Evolutionary conservation across 768 basidiomycete species (phyloP).

Genomic region (Mycena capillaripes): DNA sequence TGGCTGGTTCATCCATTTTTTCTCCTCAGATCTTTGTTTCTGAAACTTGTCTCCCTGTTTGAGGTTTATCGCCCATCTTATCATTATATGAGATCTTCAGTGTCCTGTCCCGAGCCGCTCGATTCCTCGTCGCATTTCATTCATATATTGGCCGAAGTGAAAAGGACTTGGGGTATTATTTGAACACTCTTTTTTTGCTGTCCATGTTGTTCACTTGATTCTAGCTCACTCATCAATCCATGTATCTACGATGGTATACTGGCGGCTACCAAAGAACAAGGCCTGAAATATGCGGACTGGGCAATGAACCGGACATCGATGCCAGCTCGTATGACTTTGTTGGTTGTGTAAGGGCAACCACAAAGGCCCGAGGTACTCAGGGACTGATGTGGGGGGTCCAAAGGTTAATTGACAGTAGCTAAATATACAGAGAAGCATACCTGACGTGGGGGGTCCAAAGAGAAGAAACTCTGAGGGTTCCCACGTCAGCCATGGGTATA

Average conservation of each 20-base stretch:
- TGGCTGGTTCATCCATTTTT: constrained; percentile 31
- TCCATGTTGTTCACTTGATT: neutral
- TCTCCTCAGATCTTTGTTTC: neutral
- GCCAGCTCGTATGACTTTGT: constrained; percentile 14
- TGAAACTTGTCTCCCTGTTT: neutral
- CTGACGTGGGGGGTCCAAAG: too few relatives aligned
- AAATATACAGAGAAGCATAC: too few relatives aligned
- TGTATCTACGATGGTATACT: constrained; percentile 21
- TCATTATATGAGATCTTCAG: constrained; percentile 39
- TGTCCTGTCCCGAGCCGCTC: constrained; percentile 37
- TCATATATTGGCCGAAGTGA: constrained; percentile 21
- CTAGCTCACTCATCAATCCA: neutral
- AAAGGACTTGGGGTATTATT: constrained; percentile 27
- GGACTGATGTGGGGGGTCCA: too few relatives aligned
- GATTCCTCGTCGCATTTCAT: constrained; percentile 39
- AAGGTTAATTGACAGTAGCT: too few relatives aligned
- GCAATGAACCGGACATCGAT: constrained; percentile 23
- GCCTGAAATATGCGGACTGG: constrained; percentile 33
- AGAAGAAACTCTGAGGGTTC: too few relatives aligned
- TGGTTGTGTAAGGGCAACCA: too few relatives aligned
- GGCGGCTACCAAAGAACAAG: constrained; percentile 28
- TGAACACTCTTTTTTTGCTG: neutral
- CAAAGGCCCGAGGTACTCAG: too few relatives aligned
- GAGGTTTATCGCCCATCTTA: constrained; percentile 38
- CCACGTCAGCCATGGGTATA: too few relatives aligned